Conservation (phyloP, 1,284 basidiomycete species). For the Fomitiporia mediterranea region DNA sequence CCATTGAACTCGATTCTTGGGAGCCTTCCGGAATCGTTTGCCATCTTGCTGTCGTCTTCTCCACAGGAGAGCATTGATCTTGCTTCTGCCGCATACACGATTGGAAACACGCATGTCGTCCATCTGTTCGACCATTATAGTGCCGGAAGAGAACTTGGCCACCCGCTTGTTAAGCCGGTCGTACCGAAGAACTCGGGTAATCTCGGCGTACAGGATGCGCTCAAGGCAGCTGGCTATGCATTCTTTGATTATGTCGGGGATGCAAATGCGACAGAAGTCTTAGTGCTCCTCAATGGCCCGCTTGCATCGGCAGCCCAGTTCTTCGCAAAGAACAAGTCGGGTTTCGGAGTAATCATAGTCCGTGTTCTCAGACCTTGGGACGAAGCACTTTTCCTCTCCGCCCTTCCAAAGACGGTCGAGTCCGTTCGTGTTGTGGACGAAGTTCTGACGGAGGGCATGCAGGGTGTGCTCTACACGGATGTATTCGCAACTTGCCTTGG, state of each 20-base stretch:
- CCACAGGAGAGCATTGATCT: slow-evolving; percentile 77
- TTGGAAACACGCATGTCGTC: slow-evolving; percentile 60
- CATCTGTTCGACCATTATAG: slow-evolving; percentile 79
- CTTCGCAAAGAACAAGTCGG: slow-evolving; percentile 39
- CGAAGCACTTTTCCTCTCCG: slow-evolving; percentile 49
- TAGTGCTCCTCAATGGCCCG: slow-evolving; percentile 68
- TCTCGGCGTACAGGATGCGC: slow-evolving; percentile 39
- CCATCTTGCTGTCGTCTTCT: slow-evolving; percentile 78
- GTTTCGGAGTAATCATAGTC: slow-evolving; percentile 62
- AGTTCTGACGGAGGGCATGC: slow-evolving; percentile 55
- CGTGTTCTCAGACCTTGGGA: slow-evolving; percentile 78
- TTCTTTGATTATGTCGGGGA: slow-evolving; percentile 71
- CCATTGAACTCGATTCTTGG: slow-evolving; percentile 56
- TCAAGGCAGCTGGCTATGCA: slow-evolving; percentile 51
- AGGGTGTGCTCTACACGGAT: slow-evolving; percentile 67
- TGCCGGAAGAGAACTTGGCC: slow-evolving; percentile 64
- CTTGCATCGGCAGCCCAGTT: slow-evolving; percentile 56
- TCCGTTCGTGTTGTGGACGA: slow-evolving; percentile 72
- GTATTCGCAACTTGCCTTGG: slow-evolving; percentile 61
- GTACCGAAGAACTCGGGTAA: slow-evolving; percentile 30
- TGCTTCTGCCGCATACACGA: slow-evolving; percentile 60
- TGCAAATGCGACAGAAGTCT: slow-evolving; percentile 47
- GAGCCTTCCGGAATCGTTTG: slow-evolving; percentile 63
- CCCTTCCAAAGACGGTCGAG: slow-evolving; percentile 54
- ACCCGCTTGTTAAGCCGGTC: slow-evolving; percentile 34